Evolutionary conservation across 2,329 filamentous ascomycete species (phyloP).

Genomic region (Parastagonospora avenae): DNA sequence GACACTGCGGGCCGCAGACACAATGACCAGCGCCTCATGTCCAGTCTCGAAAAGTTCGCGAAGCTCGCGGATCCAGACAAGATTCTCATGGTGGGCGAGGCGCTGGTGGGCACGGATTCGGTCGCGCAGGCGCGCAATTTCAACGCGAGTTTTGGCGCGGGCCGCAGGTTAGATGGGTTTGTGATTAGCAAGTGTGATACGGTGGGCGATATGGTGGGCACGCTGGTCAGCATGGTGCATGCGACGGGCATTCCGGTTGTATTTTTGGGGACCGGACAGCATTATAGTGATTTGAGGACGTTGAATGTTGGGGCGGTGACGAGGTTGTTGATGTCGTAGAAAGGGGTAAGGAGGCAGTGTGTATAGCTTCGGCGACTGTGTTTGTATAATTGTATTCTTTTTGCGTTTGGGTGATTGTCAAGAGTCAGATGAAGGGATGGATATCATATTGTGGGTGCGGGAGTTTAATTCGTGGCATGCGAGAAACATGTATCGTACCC

Average conservation of each 20-base stretch:
- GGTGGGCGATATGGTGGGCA: conserved; percentile 98
- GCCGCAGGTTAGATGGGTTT: conserved; percentile 86
- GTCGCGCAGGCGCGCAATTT: conserved; percentile 97
- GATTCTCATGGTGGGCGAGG: conserved; percentile 95
- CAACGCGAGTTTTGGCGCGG: conserved; percentile 85
- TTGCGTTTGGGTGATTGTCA: not conserved
- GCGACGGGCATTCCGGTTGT: conserved; percentile 95
- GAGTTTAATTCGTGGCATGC: not conserved
- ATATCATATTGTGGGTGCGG: not conserved
- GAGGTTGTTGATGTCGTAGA: conserved; percentile 62
- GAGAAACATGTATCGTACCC: not conserved
- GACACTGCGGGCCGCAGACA: conserved; percentile 94
- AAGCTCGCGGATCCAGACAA: conserved; percentile 96
- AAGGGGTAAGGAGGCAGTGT: not conserved
- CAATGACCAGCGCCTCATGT: conserved; percentile 96
- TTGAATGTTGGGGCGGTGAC: conserved; percentile 69
- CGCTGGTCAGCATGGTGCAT: conserved; percentile 94
- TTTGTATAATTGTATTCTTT: not conserved
- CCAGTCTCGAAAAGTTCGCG: conserved; percentile 93
- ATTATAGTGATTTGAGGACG: conserved; percentile 68
- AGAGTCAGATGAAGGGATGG: too few relatives aligned
- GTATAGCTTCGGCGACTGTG: not conserved
- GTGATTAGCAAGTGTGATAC: conserved; percentile 99
- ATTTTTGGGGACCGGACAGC: conserved; percentile 78
- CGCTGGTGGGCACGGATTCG: conserved; percentile 91